Evolutionary conservation across 108 stramenopile genomes (phyloP).

Genomic region (Licmophora abbreviata): DNA sequence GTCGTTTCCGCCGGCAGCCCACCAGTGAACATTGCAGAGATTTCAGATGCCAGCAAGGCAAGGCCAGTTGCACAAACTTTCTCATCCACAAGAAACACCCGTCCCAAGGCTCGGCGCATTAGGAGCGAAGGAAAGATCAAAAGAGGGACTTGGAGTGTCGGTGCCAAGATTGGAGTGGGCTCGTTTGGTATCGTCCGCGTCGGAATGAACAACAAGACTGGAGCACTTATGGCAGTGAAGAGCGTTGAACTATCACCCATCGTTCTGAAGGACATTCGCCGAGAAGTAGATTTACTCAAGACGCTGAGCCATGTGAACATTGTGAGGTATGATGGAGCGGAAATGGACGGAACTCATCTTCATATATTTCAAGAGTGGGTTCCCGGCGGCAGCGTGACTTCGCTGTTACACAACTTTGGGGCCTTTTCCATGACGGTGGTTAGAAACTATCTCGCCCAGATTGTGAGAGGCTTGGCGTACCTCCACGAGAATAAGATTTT

Average conservation of each 20-base stretch:
- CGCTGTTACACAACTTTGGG: constrained; percentile 80
- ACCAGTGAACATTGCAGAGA: too few relatives aligned
- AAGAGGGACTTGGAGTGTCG: constrained; percentile 84
- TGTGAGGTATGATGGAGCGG: constrained; percentile 89
- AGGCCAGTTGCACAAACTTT: too few relatives aligned
- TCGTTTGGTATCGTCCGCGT: constrained; percentile 91
- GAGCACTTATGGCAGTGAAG: constrained; percentile 84
- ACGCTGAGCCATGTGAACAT: constrained; percentile 86
- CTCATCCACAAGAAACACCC: too few relatives aligned
- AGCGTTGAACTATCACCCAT: constrained; percentile 29
- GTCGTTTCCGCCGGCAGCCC: too few relatives aligned
- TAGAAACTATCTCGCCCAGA: constrained; percentile 72
- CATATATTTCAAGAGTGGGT: constrained; percentile 98
- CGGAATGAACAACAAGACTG: constrained; percentile 89
- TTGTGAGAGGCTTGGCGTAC: constrained; percentile 86
- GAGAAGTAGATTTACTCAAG: constrained; percentile 86
- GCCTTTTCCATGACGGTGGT: constrained; percentile 73
- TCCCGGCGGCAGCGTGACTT: constrained; percentile 82
- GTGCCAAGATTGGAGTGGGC: constrained; percentile 86
- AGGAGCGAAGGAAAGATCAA: constrained; percentile 27
- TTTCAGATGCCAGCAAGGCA: too few relatives aligned
- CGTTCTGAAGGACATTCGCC: constrained; percentile 50
- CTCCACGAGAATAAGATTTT: constrained; percentile 84
- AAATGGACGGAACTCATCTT: constrained; percentile 64
- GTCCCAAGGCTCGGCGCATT: constrained; percentile 3